Evolutionary conservation across 768 basidiomycete species (phyloP).

Genomic region (Tulasnella sp.): DNA sequence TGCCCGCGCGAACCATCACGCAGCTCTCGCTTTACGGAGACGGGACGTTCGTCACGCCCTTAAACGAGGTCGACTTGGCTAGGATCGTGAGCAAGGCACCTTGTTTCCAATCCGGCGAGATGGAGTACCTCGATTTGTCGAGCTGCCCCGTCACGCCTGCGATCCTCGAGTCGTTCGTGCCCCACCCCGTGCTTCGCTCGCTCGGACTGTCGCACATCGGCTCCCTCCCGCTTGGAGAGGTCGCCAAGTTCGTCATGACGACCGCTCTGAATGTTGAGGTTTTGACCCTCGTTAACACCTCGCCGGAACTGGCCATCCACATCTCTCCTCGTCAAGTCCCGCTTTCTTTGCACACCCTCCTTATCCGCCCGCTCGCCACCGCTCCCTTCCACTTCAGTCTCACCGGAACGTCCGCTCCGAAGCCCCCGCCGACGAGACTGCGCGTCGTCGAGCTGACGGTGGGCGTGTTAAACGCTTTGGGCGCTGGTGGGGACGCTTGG

Average conservation of each 20-base stretch:
- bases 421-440: slow-evolving; percentile 50
- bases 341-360: slow-evolving; percentile 59
- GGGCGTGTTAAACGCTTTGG: slow-evolving; percentile 56
- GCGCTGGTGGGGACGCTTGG: slow-evolving; percentile 77
- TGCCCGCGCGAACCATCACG: slow-evolving; percentile 38
- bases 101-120: slow-evolving; percentile 59
- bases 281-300: slow-evolving; percentile 65
- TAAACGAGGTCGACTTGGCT: slow-evolving; percentile 52
- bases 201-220: slow-evolving; percentile 85
- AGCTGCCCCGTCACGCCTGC: slow-evolving; percentile 56
- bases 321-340: slow-evolving; percentile 53
- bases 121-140: slow-evolving; percentile 86
- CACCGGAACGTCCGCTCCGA: slow-evolving; percentile 25
- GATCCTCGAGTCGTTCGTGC: slow-evolving; percentile 37
- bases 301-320: slow-evolving; percentile 47
- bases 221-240: slow-evolving; percentile 46
- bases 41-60: slow-evolving; percentile 63
- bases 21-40: slow-evolving; percentile 90
- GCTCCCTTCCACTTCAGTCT: slow-evolving; percentile 63
- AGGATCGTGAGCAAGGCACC: slow-evolving; percentile 64
- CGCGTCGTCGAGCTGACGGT: slow-evolving; percentile 81
- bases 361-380: slow-evolving; percentile 71
- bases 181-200: slow-evolving; percentile 69
- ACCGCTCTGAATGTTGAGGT: slow-evolving; percentile 75
- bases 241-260: slow-evolving; percentile 54